Evolutionary conservation across 176 grass and related monocot species (phyloP).

Genomic region (Lolium perenne): DNA sequence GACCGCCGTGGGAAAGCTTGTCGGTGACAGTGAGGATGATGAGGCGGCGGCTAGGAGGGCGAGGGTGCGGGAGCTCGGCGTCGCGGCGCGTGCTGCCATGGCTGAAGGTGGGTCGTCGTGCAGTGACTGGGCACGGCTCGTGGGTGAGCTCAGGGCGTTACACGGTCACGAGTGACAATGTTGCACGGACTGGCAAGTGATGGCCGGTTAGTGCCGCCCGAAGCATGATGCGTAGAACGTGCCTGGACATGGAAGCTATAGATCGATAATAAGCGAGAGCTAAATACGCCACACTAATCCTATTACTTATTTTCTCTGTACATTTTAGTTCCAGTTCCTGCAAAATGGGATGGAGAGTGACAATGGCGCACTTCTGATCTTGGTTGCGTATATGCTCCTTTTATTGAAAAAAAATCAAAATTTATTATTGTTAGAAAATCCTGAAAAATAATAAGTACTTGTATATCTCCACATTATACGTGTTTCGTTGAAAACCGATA

Average conservation of each 20-base stretch:
- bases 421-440: no score
- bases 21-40: neutral
- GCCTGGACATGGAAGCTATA: neutral
- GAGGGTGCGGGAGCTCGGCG: slow-evolving; percentile 22
- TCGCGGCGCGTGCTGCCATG: slow-evolving; percentile 37
- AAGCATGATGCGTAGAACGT: neutral
- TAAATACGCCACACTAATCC: no score
- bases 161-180: neutral
- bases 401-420: no score
- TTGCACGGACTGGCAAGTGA: neutral
- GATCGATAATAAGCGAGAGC: no score
- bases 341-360: no score
- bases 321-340: no score
- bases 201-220: neutral
- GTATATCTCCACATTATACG: no score
- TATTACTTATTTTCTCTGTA: no score
- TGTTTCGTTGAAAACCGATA: no score
- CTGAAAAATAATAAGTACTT: no score
- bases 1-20: slow-evolving; percentile 38
- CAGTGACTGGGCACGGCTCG: slow-evolving; percentile 28
- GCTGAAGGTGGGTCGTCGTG: slow-evolving; percentile 51
- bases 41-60: neutral
- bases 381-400: no score
- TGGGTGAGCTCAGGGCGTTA: slow-evolving; percentile 41
- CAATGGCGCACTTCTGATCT: no score